Evolutionary conservation across 1,284 basidiomycete species (phyloP).

Genomic region (Leccinum pachyderme): DNA sequence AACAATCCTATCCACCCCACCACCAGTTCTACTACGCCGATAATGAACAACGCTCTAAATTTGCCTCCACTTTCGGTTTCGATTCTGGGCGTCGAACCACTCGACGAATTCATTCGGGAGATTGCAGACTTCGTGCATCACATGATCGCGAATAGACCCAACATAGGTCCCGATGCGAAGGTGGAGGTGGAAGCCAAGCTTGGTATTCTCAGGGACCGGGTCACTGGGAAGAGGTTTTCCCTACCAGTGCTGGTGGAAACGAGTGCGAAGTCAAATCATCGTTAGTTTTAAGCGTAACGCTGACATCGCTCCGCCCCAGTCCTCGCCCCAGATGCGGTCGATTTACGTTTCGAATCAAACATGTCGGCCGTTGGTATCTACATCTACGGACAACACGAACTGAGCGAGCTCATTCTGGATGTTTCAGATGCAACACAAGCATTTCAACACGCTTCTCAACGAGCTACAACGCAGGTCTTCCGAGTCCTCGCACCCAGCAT

Average conservation of each 20-base stretch:
- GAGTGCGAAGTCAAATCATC: slow-evolving; percentile 53
- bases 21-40: slow-evolving; percentile 12
- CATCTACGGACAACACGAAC: slow-evolving; percentile 3
- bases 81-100: slow-evolving; percentile 88
- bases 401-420: slow-evolving; percentile 8
- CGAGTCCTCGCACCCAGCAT: slow-evolving; percentile 44
- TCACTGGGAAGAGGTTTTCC: slow-evolving; percentile 53
- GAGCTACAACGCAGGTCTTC: slow-evolving; percentile 56
- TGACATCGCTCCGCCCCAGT: slow-evolving; percentile 38
- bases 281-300: neutral
- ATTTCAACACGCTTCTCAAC: slow-evolving; percentile 87
- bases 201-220: slow-evolving; percentile 71
- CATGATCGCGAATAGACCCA: slow-evolving; percentile 55
- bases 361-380: slow-evolving; percentile 75
- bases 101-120: slow-evolving; percentile 91
- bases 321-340: slow-evolving; percentile 48
- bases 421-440: slow-evolving; percentile 76
- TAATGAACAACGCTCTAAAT: slow-evolving; percentile 26
- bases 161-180: slow-evolving; percentile 42
- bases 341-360: slow-evolving; percentile 84
- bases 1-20: slow-evolving; percentile 10
- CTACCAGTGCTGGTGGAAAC: slow-evolving; percentile 85
- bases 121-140: slow-evolving; percentile 89
- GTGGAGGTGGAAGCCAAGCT: slow-evolving; percentile 94
- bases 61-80: slow-evolving; percentile 80